Percentiles rank a stretch among this genome's conserved stretches.
Conservation (phyloP, 129 eudicot species). For the Saposhnikovia divaricata region DNA sequence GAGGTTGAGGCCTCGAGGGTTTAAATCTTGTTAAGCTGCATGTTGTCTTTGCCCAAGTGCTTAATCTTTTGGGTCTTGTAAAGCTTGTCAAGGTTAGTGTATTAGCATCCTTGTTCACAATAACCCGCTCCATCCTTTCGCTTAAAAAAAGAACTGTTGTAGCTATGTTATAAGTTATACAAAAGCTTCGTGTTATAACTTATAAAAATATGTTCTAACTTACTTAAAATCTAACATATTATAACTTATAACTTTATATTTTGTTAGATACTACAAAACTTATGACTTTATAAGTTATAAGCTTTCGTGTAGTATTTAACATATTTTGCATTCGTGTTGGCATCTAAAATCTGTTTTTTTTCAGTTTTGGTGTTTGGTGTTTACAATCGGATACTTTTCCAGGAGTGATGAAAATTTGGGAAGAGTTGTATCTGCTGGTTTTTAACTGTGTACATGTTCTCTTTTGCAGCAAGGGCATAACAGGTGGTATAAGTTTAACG, state of each 20-base stretch:
- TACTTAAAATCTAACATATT: no score
- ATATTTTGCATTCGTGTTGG: not conserved
- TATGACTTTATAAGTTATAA: no score
- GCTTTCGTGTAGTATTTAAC: rapidly evolving
- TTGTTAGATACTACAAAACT: no score
- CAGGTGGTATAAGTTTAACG: constrained; percentile 80
- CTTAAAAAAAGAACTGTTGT: not conserved
- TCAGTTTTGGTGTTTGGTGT: no score
- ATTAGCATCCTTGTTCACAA: not conserved
- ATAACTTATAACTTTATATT: no score
- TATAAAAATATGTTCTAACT: no score
- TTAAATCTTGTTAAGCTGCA: no score
- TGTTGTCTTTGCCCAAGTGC: no score
- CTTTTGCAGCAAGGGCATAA: constrained; percentile 48
- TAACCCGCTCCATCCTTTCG: not conserved
- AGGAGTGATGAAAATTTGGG: not conserved
- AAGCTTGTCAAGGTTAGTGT: not conserved
- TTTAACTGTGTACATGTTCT: not conserved
- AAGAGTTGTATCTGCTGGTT: not conserved
- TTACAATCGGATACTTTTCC: no score
- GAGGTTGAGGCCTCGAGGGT: no score
- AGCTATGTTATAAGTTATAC: not conserved
- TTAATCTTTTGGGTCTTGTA: not conserved
- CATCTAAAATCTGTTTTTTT: not conserved
- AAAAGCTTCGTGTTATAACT: no score